A percentile compares a stretch with the other conserved stretches of the same genome.
phyloP scores from a whole-genome alignment of 805 yeast genomes.

The Maudiozyma bulderi region DNA sequence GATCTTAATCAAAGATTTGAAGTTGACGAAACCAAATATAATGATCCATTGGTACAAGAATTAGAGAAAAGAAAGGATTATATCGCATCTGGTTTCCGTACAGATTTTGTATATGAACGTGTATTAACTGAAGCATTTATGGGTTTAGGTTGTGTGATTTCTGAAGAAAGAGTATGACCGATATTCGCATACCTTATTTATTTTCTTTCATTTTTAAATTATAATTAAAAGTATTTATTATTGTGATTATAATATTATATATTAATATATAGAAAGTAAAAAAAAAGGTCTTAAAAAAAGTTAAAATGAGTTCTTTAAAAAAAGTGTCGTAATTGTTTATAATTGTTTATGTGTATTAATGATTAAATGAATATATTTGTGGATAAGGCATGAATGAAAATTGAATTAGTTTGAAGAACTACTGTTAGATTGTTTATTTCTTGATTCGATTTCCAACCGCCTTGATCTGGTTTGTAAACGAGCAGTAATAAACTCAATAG shows the following conservation, averaged over 20 bases:
- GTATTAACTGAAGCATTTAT: constrained; percentile 81
- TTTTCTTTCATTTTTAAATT: too few species aligned
- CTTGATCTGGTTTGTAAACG: constrained; percentile 1
- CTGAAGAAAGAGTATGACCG: constrained; percentile 33
- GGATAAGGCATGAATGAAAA: too few species aligned
- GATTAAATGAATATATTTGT: too few species aligned
- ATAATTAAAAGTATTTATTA: background rate
- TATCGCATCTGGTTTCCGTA: constrained; percentile 78
- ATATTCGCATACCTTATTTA: background rate
- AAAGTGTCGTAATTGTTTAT: too few species aligned
- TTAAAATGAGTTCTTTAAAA: too few species aligned
- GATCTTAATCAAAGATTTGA: constrained; percentile 44
- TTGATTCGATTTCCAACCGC: background rate
- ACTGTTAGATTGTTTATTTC: background rate
- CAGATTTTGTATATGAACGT: constrained; percentile 59
- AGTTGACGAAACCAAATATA: constrained; percentile 35
- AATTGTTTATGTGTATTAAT: too few species aligned
- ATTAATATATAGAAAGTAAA: background rate
- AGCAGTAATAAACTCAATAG: background rate
- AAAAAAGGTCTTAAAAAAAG: background rate
- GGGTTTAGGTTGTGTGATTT: constrained; percentile 78
- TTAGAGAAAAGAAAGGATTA: constrained; percentile 50
- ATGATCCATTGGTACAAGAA: constrained; percentile 55
- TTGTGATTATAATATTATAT: background rate
- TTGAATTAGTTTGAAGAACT: too few species aligned